phyloP scores from a whole-genome alignment of 1,139 yeast species.

The Candida sanyaensis region DNA sequence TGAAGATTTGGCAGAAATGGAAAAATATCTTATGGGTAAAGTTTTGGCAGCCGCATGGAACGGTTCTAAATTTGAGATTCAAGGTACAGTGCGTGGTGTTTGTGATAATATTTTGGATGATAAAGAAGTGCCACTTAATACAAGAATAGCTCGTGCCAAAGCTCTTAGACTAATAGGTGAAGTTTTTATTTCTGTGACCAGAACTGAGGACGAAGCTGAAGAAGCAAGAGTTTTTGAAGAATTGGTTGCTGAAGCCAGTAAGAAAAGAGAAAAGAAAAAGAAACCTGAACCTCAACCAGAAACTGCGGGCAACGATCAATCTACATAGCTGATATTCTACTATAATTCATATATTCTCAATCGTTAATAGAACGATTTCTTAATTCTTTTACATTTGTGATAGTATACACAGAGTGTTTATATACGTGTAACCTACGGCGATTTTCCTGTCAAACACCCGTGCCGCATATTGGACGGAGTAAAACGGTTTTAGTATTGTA shows the following conservation, averaged over 20 bases:
- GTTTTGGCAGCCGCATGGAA: slow-evolving; percentile 96
- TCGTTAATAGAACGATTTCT: too few species aligned
- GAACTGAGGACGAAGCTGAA: slow-evolving; percentile 86
- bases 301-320: neutral
- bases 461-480: slow-evolving; percentile 4
- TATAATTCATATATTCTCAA: too few species aligned
- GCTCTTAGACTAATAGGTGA: slow-evolving; percentile 75
- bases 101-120: slow-evolving; percentile 80
- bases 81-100: slow-evolving; percentile 82
- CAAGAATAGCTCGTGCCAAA: slow-evolving; percentile 75
- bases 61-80: slow-evolving; percentile 88
- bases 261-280: slow-evolving; percentile 65
- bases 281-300: slow-evolving; percentile 1
- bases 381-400: too few species aligned
- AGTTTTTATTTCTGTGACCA: slow-evolving; percentile 62
- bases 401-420: too few species aligned
- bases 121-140: slow-evolving; percentile 50
- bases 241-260: slow-evolving; percentile 86
- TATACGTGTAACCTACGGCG: neutral
- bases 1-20: slow-evolving; percentile 85
- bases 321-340: neutral
- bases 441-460: neutral
- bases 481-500: neutral
- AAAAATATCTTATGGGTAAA: slow-evolving; percentile 83
- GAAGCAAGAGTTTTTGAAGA: slow-evolving; percentile 92